phyloP scores from a whole-genome alignment of 805 yeast genomes.

The Candida silvicultrix region DNA sequence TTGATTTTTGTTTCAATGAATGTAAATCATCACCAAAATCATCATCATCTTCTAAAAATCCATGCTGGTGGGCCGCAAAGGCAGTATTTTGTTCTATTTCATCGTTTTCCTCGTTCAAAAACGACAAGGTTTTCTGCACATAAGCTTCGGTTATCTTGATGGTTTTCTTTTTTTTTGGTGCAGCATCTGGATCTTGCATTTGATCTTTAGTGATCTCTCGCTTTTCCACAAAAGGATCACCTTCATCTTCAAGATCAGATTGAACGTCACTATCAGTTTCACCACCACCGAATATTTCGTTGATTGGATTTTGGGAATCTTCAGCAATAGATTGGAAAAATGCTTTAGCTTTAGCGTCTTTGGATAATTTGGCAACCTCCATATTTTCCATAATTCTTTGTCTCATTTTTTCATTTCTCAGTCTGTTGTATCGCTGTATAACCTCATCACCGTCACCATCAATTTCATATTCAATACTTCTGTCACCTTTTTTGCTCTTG shows the following conservation, averaged over 20 bases:
- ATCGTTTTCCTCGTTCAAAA: constrained; percentile 30
- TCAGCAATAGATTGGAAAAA: constrained; percentile 62
- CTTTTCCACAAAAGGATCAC: constrained; percentile 23
- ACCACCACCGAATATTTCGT: constrained; percentile 24
- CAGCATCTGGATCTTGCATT: constrained; percentile 15
- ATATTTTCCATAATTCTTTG: constrained; percentile 41
- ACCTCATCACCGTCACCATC: constrained; percentile 72
- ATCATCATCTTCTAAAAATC: constrained; percentile 27
- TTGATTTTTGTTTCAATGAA: constrained; percentile 38
- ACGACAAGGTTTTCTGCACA: constrained; percentile 51
- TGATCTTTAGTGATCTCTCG: constrained; percentile 15
- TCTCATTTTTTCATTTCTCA: constrained; percentile 37
- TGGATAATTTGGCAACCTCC: constrained; percentile 35
- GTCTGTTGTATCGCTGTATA: constrained; percentile 37
- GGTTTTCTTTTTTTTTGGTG: constrained; percentile 24
- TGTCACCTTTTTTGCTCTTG: constrained; percentile 51
- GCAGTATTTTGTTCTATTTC: neutral
- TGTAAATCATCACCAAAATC: constrained; percentile 38
- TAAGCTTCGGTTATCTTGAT: constrained; percentile 44
- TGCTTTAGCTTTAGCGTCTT: constrained; percentile 54
- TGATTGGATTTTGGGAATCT: constrained; percentile 27
- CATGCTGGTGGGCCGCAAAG: constrained; percentile 26
- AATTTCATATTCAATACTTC: constrained; percentile 52
- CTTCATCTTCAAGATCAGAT: constrained; percentile 23
- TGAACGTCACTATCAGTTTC: constrained; percentile 22